Evolutionary conservation across 441 rosid species (phyloP).

Genomic region (Corymbia citriodora): DNA sequence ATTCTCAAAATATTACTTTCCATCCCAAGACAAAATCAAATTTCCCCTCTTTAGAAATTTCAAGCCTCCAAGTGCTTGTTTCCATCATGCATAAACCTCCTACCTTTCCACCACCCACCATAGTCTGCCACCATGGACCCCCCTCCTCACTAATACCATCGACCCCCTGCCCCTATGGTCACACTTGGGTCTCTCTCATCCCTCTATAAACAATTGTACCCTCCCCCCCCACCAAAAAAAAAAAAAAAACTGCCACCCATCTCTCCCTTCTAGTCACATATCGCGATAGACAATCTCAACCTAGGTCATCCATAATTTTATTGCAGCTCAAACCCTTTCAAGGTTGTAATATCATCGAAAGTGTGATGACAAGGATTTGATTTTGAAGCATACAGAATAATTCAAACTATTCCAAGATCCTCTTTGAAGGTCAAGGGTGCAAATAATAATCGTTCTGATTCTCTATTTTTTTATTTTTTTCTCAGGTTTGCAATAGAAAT

Average conservation of each 20-base stretch:
- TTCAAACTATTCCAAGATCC: too few relatives aligned
- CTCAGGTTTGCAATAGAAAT: too few relatives aligned
- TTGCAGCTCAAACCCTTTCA: not conserved
- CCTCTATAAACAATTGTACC: not conserved
- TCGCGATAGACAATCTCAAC: not conserved
- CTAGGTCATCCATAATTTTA: not conserved
- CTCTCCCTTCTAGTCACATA: not conserved
- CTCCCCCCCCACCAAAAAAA: too few relatives aligned
- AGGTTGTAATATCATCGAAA: too few relatives aligned
- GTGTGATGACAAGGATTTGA: too few relatives aligned
- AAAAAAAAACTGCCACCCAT: too few relatives aligned
- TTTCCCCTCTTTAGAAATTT: not conserved
- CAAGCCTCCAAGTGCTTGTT: not conserved
- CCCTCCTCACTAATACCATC: not conserved
- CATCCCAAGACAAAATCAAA: not conserved
- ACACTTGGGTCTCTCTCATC: not conserved
- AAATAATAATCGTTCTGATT: too few relatives aligned
- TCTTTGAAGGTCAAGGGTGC: too few relatives aligned
- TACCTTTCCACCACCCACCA: not conserved
- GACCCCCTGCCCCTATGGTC: not conserved
- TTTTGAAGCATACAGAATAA: too few relatives aligned
- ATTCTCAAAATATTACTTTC: not conserved
- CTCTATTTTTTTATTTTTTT: too few relatives aligned
- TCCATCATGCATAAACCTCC: not conserved
- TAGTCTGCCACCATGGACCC: too few relatives aligned